Base-by-base conservation (phyloP, 148 eudicot genomes). In the Rhododendron mucronatum region DNA sequence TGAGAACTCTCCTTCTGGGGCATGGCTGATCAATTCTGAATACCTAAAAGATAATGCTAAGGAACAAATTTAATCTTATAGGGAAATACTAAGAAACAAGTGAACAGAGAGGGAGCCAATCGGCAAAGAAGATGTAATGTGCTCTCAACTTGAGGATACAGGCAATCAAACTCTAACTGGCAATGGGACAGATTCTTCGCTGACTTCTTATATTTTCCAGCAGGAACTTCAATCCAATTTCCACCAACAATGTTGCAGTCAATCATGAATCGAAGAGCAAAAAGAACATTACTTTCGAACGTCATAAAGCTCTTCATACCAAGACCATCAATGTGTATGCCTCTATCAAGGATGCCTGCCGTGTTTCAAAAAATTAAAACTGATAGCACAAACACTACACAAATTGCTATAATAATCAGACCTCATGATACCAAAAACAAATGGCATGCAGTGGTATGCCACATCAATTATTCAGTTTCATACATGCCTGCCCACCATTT, bases 161-260 rank as follows among this genome's bases (percentile, higher is more conserved):
- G 90, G 91, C 98, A 97, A 89, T 95, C 98, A 84, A 95, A 94
- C 85, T 97, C 99, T 86, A 95, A 88, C 89, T 97, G 99, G 91
- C 95, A 95, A 90, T 93, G 90, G 63, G 98, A 92, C 86, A 93
- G 83, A 84, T 86, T 94, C 87, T 88, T 93, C 65, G 86, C 89
- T 53, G 94, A 85, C 88, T 82, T 91, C 89, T 87, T 92, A 91
- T 93, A 95, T 87, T 94, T 93, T 85, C 95, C 94, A 83, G 83
- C 89, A 73, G 96, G 98, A 87, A 93, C 94, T 89, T 97, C 98
- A 83, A 97, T 93, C 99, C 99, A 97, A 86, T 97, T 97, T 51
- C 99, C 99, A 85, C 99, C 99, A 85, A 94, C 98, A 84, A 97
- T 90, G 67, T 93, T 92, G 93, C 99, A 94, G 85, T 97, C 99